Evolutionary conservation across 805 yeast species (phyloP).

Genomic region (Lipomyces yamadae): DNA sequence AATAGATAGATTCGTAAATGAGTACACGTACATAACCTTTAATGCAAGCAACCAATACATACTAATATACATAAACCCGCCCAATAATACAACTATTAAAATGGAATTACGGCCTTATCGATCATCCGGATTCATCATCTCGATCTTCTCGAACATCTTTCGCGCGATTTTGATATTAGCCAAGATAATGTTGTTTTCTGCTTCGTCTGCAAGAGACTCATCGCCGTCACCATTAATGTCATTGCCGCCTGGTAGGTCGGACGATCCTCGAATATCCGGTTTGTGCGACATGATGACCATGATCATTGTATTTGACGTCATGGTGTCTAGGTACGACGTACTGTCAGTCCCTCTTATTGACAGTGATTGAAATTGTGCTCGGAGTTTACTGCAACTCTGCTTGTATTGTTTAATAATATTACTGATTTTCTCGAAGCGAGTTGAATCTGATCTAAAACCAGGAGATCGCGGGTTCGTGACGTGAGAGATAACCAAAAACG

Average conservation of each 20-base stretch:
- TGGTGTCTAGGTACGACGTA: slow-evolving; percentile 49
- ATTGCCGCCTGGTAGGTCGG: background rate
- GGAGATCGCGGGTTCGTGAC: slow-evolving; percentile 39
- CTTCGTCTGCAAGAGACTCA: slow-evolving; percentile 37
- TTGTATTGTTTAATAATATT: slow-evolving; percentile 93
- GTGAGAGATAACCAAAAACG: slow-evolving; percentile 78
- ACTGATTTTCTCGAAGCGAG: slow-evolving; percentile 90
- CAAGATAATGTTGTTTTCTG: slow-evolving; percentile 45
- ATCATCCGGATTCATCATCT: slow-evolving; percentile 35
- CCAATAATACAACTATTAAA: too few relatives aligned
- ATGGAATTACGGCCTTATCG: background rate
- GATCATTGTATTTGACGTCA: slow-evolving; percentile 52
- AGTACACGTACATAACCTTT: too few relatives aligned
- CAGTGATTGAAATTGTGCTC: slow-evolving; percentile 80
- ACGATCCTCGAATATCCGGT: slow-evolving; percentile 1
- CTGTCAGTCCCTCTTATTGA: slow-evolving; percentile 62
- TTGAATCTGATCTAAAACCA: slow-evolving; percentile 67
- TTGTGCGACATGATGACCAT: slow-evolving; percentile 51
- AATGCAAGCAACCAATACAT: too few relatives aligned
- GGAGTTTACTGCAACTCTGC: slow-evolving; percentile 84
- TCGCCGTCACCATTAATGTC: slow-evolving; percentile 27
- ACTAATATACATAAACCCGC: too few relatives aligned
- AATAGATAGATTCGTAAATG: too few relatives aligned
- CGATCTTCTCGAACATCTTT: slow-evolving; percentile 49
- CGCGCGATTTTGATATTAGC: slow-evolving; percentile 49